Percentiles rank a stretch among this genome's conserved stretches.
Evolutionary conservation across 108 stramenopile genomes (phyloP).

Genomic region (Cylindrotheca fusiformis): DNA sequence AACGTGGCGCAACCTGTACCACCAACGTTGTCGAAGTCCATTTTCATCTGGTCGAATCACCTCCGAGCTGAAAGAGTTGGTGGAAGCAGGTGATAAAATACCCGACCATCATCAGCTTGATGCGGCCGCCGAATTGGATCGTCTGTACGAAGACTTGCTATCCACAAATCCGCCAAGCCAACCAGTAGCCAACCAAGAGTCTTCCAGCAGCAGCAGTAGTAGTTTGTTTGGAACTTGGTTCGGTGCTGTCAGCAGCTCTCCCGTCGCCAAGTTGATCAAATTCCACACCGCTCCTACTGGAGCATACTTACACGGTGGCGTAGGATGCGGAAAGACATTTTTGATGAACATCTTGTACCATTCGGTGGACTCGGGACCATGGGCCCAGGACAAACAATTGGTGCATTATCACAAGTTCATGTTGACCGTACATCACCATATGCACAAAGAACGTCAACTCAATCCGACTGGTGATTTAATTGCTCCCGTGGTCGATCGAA

Average conservation of each 20-base stretch:
- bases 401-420: constrained; percentile 99
- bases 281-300: constrained; percentile 38
- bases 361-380: constrained; percentile 35
- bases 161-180: constrained; percentile 4
- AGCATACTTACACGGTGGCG: constrained; percentile 89
- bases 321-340: constrained; percentile 97
- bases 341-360: constrained; percentile 94
- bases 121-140: constrained; percentile 63
- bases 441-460: constrained; percentile 59
- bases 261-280: no score
- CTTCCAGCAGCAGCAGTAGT: constrained; percentile 10
- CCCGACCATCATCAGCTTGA: constrained; percentile 64
- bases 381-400: constrained; percentile 68
- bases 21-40: no score
- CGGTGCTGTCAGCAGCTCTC: no score
- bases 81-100: constrained; percentile 34
- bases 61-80: constrained; percentile 24
- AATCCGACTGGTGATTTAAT: constrained; percentile 40
- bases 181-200: neutral
- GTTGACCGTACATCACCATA: constrained; percentile 80
- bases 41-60: constrained; percentile 10
- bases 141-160: constrained; percentile 51
- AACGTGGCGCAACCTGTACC: no score
- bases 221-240: constrained; percentile 23
- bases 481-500: constrained; percentile 49